Evolutionary conservation across 73 alveolate genomes (phyloP).

Genomic region (Paraurostyla sp.): DNA sequence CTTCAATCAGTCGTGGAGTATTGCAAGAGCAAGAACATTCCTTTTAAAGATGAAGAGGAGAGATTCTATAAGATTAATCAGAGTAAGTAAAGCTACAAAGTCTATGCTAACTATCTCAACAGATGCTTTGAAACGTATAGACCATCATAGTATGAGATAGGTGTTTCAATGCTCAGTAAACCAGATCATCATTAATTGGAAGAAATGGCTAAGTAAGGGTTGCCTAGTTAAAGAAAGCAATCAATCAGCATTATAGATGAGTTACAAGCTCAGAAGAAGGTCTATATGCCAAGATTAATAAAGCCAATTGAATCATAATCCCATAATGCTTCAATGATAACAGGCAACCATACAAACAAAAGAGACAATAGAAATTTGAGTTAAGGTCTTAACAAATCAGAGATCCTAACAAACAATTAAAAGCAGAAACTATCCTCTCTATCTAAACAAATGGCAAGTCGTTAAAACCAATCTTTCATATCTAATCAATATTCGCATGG

Average conservation of each 20-base stretch:
- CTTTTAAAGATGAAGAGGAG: slow-evolving; percentile 55
- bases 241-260: neutral
- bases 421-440: no score
- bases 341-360: no score
- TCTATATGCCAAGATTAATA: slow-evolving; percentile 2
- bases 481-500: no score
- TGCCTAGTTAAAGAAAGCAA: no score
- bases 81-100: slow-evolving; percentile 40
- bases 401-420: no score
- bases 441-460: no score
- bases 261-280: neutral
- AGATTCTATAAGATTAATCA: slow-evolving; percentile 52
- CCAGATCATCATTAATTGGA: neutral
- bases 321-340: no score
- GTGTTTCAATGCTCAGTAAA: neutral
- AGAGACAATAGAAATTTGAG: no score
- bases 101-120: slow-evolving; percentile 11
- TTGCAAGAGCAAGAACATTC: slow-evolving; percentile 58
- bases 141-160: slow-evolving; percentile 36
- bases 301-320: neutral
- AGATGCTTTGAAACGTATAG: slow-evolving; percentile 58
- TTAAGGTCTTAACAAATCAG: no score
- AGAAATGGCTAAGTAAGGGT: neutral
- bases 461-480: no score
- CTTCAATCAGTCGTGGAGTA: slow-evolving; percentile 45